Percentiles rank a stretch among this genome's conserved stretches.
Evolutionary conservation across 495 filamentous ascomycete genomes (phyloP).

Genomic region (Alectoria sarmentosa): DNA sequence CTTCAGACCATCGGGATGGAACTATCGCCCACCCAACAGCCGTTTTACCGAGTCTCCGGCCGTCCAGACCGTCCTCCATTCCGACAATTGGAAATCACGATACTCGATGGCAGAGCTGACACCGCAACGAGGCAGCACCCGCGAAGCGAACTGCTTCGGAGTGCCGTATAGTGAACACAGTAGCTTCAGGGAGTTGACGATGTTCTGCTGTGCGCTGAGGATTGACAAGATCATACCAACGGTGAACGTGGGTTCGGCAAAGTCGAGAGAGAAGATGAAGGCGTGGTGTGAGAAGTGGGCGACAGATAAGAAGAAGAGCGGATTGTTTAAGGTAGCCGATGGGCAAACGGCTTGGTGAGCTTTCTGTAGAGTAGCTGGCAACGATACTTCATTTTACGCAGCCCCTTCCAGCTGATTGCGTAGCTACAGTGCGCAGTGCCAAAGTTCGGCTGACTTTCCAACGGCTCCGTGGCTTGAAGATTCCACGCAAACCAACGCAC

Average conservation of each 20-base stretch:
- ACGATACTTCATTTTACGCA: neutral
- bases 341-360: constrained; percentile 24
- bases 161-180: constrained; percentile 96
- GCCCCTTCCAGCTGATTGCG: neutral
- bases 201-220: constrained; percentile 82
- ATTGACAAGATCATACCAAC: constrained; percentile 90
- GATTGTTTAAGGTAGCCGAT: constrained; percentile 51
- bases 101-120: constrained; percentile 60
- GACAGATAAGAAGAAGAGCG: constrained; percentile 73
- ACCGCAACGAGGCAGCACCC: constrained; percentile 71
- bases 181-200: constrained; percentile 84
- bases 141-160: constrained; percentile 71
- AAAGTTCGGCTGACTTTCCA: too few relatives aligned
- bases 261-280: constrained; percentile 76
- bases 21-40: constrained; percentile 64
- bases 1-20: constrained; percentile 89
- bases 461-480: neutral
- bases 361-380: neutral
- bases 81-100: constrained; percentile 60
- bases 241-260: constrained; percentile 76
- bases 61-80: constrained; percentile 63
- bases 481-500: neutral
- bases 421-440: too few relatives aligned
- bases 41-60: constrained; percentile 57
- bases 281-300: constrained; percentile 85